phyloP scores from a whole-genome alignment of 2,329 filamentous ascomycete species.

The Delphinella strobiligena region DNA sequence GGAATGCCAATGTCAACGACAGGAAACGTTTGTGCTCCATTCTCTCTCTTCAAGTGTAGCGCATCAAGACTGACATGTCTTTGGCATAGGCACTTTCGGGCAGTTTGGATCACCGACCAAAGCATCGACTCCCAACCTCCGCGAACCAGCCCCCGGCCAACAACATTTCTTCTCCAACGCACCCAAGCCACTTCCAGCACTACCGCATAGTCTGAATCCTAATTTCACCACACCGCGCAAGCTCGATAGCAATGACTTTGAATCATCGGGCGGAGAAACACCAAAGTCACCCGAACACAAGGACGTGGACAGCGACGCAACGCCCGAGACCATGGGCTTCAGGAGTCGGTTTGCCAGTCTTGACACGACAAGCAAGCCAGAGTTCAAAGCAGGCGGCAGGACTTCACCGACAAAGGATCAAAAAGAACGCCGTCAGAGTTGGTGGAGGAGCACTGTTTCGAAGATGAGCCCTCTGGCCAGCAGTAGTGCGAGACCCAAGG shows the following conservation, averaged over 20 bases:
- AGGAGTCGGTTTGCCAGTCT: slow-evolving; percentile 14
- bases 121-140: slow-evolving; percentile 30
- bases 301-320: slow-evolving; percentile 25
- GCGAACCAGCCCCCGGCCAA: slow-evolving; percentile 35
- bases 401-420: slow-evolving; percentile 6
- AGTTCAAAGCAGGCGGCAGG: slow-evolving; percentile 2
- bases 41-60: no score
- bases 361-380: slow-evolving; percentile 7
- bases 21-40: slow-evolving; percentile 26
- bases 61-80: no score
- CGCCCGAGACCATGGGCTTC: slow-evolving; percentile 22
- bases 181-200: slow-evolving; percentile 27
- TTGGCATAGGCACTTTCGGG: not conserved
- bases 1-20: slow-evolving; percentile 14
- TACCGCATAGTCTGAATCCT: slow-evolving; percentile 22
- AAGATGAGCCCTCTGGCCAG: not conserved
- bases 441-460: slow-evolving; percentile 2
- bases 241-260: slow-evolving; percentile 20
- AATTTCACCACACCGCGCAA: slow-evolving; percentile 27
- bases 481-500: not conserved
- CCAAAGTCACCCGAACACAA: slow-evolving; percentile 31
- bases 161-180: slow-evolving; percentile 32
- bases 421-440: slow-evolving; percentile 1
- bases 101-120: slow-evolving; percentile 39
- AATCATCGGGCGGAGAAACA: slow-evolving; percentile 38